phyloP scores from a whole-genome alignment of 768 basidiomycete genomes.

The Rhodotorula toruloides region DNA sequence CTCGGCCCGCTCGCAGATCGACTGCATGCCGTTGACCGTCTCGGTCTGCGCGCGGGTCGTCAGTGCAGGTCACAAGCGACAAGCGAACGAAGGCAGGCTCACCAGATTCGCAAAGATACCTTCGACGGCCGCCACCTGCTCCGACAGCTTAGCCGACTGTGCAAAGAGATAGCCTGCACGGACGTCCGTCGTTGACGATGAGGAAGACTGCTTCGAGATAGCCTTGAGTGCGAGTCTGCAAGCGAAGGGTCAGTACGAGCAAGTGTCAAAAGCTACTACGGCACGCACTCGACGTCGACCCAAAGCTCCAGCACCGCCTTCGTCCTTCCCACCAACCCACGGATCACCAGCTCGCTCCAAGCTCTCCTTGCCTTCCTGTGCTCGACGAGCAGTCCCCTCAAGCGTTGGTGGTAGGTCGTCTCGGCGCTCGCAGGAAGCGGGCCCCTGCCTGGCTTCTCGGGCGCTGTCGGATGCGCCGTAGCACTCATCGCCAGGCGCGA shows the following conservation, averaged over 20 bases:
- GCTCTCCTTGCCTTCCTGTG: conserved; percentile 21
- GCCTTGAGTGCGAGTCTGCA: conserved; percentile 22
- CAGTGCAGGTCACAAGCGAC: background rate
- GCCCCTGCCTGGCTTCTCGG: conserved; percentile 13
- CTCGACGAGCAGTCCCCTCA: conserved; percentile 24
- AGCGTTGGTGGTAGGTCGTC: conserved; percentile 30
- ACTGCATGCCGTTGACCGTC: conserved; percentile 1
- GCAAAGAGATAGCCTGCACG: conserved; percentile 32
- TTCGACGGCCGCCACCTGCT: conserved; percentile 29
- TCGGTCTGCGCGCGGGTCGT: background rate
- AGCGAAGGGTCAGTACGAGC: background rate
- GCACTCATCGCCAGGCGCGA: background rate
- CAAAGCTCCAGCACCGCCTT: conserved; percentile 34
- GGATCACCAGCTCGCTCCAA: conserved; percentile 36
- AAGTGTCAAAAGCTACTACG: background rate
- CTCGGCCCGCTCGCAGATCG: conserved; percentile 26
- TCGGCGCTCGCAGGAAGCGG: conserved; percentile 16
- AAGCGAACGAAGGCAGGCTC: background rate
- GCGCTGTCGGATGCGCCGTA: background rate
- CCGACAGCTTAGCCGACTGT: conserved; percentile 30
- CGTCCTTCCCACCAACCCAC: conserved; percentile 22
- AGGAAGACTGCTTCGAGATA: background rate
- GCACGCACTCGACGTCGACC: conserved; percentile 34
- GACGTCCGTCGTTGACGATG: background rate
- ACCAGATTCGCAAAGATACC: conserved; percentile 28